These are phyloP conservation scores for Xylaria sp. DNA, from an alignment of 2,329 filamentous ascomycete genomes.

Conservation along the genomic window DNA sequence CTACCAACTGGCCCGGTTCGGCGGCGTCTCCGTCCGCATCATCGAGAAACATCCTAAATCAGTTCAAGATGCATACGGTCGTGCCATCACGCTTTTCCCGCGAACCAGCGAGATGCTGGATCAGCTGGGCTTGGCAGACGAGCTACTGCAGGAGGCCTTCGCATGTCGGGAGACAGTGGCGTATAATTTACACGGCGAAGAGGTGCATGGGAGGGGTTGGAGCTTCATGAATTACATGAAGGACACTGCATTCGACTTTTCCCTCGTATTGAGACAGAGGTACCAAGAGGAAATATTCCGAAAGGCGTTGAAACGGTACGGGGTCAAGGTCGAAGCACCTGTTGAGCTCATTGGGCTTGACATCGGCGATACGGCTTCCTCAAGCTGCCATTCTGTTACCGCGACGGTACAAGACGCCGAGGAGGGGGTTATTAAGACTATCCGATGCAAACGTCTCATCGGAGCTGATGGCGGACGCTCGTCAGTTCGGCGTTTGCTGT, in stretches of 20 bases:
- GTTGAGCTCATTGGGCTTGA: conserved; percentile 53
- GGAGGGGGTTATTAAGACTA: conserved; percentile 9
- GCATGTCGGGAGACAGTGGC: conserved; percentile 60
- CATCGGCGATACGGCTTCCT: conserved; percentile 39
- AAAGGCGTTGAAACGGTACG: conserved; percentile 47
- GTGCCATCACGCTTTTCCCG: conserved; percentile 64
- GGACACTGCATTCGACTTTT: conserved; percentile 62
- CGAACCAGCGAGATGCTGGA: conserved; percentile 63
- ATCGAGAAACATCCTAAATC: conserved; percentile 61
- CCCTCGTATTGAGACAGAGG: conserved; percentile 64
- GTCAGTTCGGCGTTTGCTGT: conserved; percentile 57
- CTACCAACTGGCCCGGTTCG: conserved; percentile 57
- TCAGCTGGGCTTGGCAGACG: conserved; percentile 60
- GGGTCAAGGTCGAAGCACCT: conserved; percentile 50
- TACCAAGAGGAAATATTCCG: conserved; percentile 65
- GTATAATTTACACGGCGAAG: conserved; percentile 58
- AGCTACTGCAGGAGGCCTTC: conserved; percentile 63
- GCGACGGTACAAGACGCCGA: conserved; percentile 27
- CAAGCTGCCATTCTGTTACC: conserved; percentile 5
- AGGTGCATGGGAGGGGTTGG: conserved; percentile 58
- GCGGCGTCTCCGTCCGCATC: conserved; percentile 54
- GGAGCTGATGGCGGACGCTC: conserved; percentile 63
- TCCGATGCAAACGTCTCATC: conserved; percentile 57
- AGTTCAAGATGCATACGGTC: conserved; percentile 57
- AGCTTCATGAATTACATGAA: conserved; percentile 64